These are phyloP conservation scores for Zostera marina DNA, from an alignment of 116 monocot species.

Conservation along the genomic window DNA sequence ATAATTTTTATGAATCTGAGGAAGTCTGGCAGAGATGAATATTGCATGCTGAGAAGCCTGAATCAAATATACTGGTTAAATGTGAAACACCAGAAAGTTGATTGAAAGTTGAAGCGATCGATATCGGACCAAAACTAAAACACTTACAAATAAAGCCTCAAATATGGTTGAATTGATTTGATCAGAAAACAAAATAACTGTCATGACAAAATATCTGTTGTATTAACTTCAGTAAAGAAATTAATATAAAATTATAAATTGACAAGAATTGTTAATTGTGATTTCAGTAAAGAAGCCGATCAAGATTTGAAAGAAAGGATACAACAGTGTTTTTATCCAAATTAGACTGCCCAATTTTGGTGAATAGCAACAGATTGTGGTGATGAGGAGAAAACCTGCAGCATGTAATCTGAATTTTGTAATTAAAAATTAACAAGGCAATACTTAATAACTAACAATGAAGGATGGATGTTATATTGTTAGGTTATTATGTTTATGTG, in stretches of 20 bases:
- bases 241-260: not conserved
- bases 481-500: not conserved
- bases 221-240: conserved; percentile 24
- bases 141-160: conserved; percentile 83
- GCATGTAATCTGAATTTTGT: not conserved
- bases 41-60: conserved; percentile 98
- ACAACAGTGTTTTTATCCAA: conserved; percentile 64
- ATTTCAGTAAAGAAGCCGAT: too few species aligned
- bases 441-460: not conserved
- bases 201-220: conserved; percentile 72
- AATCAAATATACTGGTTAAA: not conserved
- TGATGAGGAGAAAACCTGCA: conserved; percentile 69
- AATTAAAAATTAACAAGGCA: not conserved
- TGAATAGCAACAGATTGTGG: conserved; percentile 62
- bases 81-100: not conserved
- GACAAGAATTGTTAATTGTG: too few species aligned
- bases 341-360: conserved; percentile 40
- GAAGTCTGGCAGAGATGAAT: conserved; percentile 79
- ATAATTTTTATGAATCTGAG: conserved; percentile 84
- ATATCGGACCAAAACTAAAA: too few species aligned
- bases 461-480: not conserved
- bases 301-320: conserved; percentile 63
- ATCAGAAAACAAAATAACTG: conserved; percentile 66
- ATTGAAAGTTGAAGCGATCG: not conserved
- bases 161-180: conserved; percentile 75